A percentile compares a stretch with the other conserved stretches of the same genome.
phyloP scores from a whole-genome alignment of 2,329 filamentous ascomycete genomes.

The Aspergillus pseudotamarii region DNA sequence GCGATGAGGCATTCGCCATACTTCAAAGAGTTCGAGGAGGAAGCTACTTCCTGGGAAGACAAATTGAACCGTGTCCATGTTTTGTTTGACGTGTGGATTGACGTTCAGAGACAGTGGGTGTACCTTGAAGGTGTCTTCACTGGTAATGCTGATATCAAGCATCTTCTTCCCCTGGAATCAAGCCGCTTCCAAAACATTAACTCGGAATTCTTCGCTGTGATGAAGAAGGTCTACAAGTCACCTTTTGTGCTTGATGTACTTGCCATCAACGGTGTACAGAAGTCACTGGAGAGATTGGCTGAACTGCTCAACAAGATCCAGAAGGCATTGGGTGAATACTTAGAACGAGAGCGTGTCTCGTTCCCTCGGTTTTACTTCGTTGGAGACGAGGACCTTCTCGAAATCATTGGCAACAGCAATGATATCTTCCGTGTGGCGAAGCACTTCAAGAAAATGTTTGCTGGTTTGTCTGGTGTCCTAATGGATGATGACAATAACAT shows the following conservation, averaged over 20 bases:
- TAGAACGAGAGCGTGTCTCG: slow-evolving; percentile 94
- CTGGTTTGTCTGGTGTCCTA: slow-evolving; percentile 83
- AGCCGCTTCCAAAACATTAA: slow-evolving; percentile 99
- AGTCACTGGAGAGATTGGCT: slow-evolving; percentile 92
- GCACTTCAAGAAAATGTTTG: slow-evolving; percentile 99
- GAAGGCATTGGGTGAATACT: slow-evolving; percentile 96
- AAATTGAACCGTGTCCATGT: slow-evolving; percentile 97
- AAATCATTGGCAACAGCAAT: slow-evolving; percentile 99
- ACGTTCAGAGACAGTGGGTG: slow-evolving; percentile 99
- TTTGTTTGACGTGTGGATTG: slow-evolving; percentile 98
- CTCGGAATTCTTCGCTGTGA: slow-evolving; percentile 96
- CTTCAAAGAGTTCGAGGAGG: slow-evolving; percentile 99
- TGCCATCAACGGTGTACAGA: slow-evolving; percentile 92
- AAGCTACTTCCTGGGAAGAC: slow-evolving; percentile 95
- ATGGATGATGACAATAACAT: slow-evolving; percentile 92
- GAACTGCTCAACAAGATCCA: slow-evolving; percentile 98
- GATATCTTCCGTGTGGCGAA: slow-evolving; percentile 95
- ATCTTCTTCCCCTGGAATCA: slow-evolving; percentile 92
- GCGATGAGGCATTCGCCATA: slow-evolving; percentile 99
- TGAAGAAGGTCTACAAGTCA: slow-evolving; percentile 99
- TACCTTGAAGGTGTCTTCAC: slow-evolving; percentile 99
- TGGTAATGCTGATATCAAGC: slow-evolving; percentile 98
- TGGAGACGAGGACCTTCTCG: slow-evolving; percentile 94
- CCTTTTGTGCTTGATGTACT: slow-evolving; percentile 95
- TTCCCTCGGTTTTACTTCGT: slow-evolving; percentile 99